A percentile compares a stretch with the other conserved stretches of the same genome.
phyloP scores from a whole-genome alignment of 1,284 basidiomycete genomes.

The Farysia itapuensis region DNA sequence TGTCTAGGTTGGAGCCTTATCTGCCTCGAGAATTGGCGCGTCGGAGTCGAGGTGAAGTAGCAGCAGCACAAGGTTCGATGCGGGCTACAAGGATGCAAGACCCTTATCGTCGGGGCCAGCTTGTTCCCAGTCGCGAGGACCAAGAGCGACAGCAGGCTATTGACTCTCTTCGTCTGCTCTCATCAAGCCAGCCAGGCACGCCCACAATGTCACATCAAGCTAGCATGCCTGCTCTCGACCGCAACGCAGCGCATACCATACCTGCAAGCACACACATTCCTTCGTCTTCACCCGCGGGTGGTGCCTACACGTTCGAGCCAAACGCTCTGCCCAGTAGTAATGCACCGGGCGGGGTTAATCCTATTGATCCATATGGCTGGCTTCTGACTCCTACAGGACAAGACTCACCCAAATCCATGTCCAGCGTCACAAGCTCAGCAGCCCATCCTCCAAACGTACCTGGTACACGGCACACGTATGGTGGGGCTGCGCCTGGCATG shows the following conservation, averaged over 20 bases:
- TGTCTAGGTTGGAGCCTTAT: conserved; percentile 29
- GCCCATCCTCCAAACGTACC: too few relatives aligned
- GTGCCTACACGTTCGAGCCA: background rate
- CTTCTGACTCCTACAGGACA: conserved; percentile 26
- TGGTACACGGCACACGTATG: conserved; percentile 18
- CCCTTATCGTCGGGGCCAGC: conserved; percentile 9
- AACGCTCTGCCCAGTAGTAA: conserved; percentile 3
- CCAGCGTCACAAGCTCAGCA: conserved; percentile 1
- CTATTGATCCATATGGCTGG: conserved; percentile 39
- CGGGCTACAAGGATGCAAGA: conserved; percentile 29
- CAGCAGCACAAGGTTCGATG: conserved; percentile 32
- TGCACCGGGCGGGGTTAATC: conserved; percentile 4
- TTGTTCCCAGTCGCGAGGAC: conserved; percentile 12
- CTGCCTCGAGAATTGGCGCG: conserved; percentile 20
- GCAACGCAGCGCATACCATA: conserved; percentile 2
- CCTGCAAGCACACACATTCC: conserved; percentile 10
- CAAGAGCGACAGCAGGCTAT: conserved; percentile 28
- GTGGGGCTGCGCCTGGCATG: background rate
- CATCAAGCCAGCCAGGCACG: conserved; percentile 21
- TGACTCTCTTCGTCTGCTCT: conserved; percentile 27
- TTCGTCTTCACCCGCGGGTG: conserved; percentile 6
- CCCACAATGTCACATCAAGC: conserved; percentile 19
- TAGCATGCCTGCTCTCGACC: background rate
- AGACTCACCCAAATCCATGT: conserved; percentile 17
- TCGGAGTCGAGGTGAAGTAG: conserved; percentile 20